phyloP scores from a whole-genome alignment of 2,329 filamentous ascomycete species.

The Cyphellophora europaea region DNA sequence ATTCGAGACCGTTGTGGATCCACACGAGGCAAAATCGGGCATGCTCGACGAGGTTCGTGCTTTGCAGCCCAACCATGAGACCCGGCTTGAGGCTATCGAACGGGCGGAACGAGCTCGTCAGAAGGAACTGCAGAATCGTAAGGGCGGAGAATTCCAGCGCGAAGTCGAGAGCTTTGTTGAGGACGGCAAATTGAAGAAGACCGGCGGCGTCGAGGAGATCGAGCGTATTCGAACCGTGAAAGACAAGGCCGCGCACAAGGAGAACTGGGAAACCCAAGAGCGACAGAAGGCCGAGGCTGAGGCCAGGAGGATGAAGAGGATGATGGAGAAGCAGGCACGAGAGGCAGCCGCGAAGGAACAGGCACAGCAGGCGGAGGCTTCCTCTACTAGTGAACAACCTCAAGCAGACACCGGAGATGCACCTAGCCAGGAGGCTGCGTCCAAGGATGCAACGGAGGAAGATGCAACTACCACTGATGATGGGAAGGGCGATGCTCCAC shows the following conservation, averaged over 20 bases:
- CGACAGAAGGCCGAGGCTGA: conserved; percentile 42
- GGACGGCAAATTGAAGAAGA: conserved; percentile 90
- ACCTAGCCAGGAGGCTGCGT: conserved; percentile 9
- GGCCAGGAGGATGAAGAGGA: conserved; percentile 12
- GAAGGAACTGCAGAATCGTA: conserved; percentile 72
- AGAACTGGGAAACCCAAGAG: conserved; percentile 53
- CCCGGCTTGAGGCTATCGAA: conserved; percentile 88
- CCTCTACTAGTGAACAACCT: conserved; percentile 8
- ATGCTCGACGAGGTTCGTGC: conserved; percentile 89
- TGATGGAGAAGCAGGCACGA: conserved; percentile 40
- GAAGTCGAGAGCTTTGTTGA: conserved; percentile 79
- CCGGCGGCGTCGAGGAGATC: conserved; percentile 86
- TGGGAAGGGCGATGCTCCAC: conserved; percentile 2
- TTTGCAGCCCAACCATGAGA: conserved; percentile 87
- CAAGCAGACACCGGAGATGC: conserved; percentile 8
- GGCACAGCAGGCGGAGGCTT: conserved; percentile 8
- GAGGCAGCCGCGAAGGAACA: conserved; percentile 34
- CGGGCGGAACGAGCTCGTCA: conserved; percentile 87
- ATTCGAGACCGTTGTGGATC: conserved; percentile 52
- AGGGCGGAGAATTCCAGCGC: conserved; percentile 68
- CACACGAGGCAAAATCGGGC: conserved; percentile 75
- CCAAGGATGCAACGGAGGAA: conserved; percentile 12
- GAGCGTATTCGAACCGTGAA: conserved; percentile 75
- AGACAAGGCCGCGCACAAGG: conserved; percentile 75
- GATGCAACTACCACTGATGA: conserved; percentile 4